Evolutionary conservation across 441 rosid genomes (phyloP), one percentile per base, ranked within the genome.

Genomic region (Populus tomentosa): DNA sequence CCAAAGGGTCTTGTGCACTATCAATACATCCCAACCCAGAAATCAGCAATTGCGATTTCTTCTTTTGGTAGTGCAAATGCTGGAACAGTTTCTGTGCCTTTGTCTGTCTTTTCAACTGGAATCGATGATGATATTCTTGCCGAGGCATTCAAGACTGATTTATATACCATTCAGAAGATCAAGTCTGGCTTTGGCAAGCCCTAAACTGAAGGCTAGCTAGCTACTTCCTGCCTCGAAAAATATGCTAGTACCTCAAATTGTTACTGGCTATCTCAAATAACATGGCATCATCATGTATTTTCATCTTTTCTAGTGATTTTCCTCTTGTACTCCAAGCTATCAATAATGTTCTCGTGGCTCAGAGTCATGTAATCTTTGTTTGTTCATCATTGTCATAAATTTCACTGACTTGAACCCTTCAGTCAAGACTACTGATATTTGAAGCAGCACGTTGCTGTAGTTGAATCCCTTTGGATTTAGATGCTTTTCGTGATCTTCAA

Each of bases 11-110:
- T 75, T 7, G 82, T 74, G 23, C 72, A 79, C 75, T 75, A 11
- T 53, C 78, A 79, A 71, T 46, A 70, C 0, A 79, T 74, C 23
- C 74, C 24, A 56, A 69, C 8, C 63, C 46, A 40, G n/a, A 40
- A 11, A 28, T 63, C 23, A 30, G 76, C 84, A 4, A 7, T 13
- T 1, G 83, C 80, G 10, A 26, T 80, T 5, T 80, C 83, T 20
- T 66, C 83, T 13, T 80, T 80, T 20, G 80, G 80, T 4, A 77
- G 83, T 5, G 83, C 80, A 21, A 80, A 36, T 69, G 75, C 80
- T 1, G 71, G 79, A 6, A 76, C 71, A 26, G 68, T 69, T 16
- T 80, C 80, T 3, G 21, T 73, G 23, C 80, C 83, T n/a, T 4
- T 2, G 20, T 42, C 77, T 32, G 56, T 76, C 23, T 80, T 76